Percentiles rank a stretch among this genome's conserved stretches.
Conservation (phyloP, 2,329 filamentous ascomycete species). For the Sclerotinia nivalis region DNA sequence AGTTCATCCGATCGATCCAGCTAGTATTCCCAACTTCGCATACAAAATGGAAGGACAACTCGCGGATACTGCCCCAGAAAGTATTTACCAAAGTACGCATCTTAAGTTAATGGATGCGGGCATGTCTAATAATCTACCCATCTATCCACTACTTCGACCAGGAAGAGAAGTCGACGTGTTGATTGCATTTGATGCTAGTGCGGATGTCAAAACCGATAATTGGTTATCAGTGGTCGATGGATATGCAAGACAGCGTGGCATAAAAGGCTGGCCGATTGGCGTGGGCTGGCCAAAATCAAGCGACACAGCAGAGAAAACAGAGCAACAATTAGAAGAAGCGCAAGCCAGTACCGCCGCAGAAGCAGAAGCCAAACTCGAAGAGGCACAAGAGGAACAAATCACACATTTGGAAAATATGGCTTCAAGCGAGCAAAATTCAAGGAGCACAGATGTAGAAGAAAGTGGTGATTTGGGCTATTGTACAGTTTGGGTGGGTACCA, state of each 20-base stretch:
- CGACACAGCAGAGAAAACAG: slow-evolving; percentile 59
- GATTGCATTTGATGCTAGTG: slow-evolving; percentile 90
- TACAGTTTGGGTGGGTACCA: slow-evolving; percentile 92
- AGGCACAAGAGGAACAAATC: slow-evolving; percentile 55
- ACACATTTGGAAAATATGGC: slow-evolving; percentile 42
- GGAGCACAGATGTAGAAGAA: slow-evolving; percentile 43
- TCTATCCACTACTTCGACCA: slow-evolving; percentile 88
- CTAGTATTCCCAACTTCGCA: slow-evolving; percentile 85
- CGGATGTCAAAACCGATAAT: slow-evolving; percentile 87
- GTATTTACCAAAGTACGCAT: slow-evolving; percentile 69
- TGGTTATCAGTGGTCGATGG: slow-evolving; percentile 95
- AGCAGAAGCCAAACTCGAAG: slow-evolving; percentile 61
- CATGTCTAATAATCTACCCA: slow-evolving; percentile 97
- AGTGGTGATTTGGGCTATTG: slow-evolving; percentile 78
- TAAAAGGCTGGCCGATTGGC: slow-evolving; percentile 93
- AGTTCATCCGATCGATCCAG: slow-evolving; percentile 92
- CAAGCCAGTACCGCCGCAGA: slow-evolving; percentile 58
- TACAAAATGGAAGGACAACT: slow-evolving; percentile 77
- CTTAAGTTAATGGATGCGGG: slow-evolving; percentile 92
- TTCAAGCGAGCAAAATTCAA: slow-evolving; percentile 27
- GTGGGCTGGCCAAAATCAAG: slow-evolving; percentile 82
- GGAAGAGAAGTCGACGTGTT: slow-evolving; percentile 87
- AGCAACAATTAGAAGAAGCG: slow-evolving; percentile 66
- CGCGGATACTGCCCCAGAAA: slow-evolving; percentile 74
- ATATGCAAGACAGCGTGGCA: slow-evolving; percentile 83